Percentiles rank a stretch among this genome's conserved stretches.
These are phyloP conservation scores for Obelidium mucronatum DNA, from an alignment of 192 early-diverging fungal genomes.

Conservation along the genomic window DNA sequence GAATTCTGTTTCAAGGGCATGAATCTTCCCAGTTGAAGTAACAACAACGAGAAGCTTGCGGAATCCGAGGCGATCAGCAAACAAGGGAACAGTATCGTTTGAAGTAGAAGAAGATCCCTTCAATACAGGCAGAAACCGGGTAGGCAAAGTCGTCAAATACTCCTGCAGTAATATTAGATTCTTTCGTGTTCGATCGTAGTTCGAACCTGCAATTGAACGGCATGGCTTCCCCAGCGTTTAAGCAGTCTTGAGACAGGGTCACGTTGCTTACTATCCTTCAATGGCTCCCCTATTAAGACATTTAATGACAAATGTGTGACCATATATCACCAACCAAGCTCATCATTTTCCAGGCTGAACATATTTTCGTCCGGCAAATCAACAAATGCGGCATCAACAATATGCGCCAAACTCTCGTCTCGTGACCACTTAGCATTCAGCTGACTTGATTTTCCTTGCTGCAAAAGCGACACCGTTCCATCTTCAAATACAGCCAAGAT, in stretches of 20 bases:
- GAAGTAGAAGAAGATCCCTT: not conserved
- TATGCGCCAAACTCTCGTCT: slow-evolving; percentile 83
- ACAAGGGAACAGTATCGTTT: not conserved
- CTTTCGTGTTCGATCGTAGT: too few species aligned
- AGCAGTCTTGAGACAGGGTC: slow-evolving; percentile 71
- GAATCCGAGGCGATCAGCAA: slow-evolving; percentile 65
- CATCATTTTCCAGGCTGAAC: slow-evolving; percentile 73
- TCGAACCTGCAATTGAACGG: slow-evolving; percentile 55
- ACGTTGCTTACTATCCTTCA: slow-evolving; percentile 47
- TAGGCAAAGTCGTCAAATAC: not conserved
- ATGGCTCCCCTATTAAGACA: slow-evolving; percentile 63
- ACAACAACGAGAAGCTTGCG: slow-evolving; percentile 88
- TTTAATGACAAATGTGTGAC: slow-evolving; percentile 23
- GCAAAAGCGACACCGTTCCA: slow-evolving; percentile 48
- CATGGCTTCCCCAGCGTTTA: slow-evolving; percentile 61
- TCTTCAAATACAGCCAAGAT: slow-evolving; percentile 39
- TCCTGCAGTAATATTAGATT: too few species aligned
- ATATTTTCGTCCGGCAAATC: slow-evolving; percentile 79
- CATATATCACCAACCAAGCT: slow-evolving; percentile 53
- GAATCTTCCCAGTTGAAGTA: slow-evolving; percentile 78
- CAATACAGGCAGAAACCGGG: not conserved
- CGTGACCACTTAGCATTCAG: slow-evolving; percentile 74
- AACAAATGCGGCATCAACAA: slow-evolving; percentile 74
- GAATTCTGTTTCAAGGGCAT: slow-evolving; percentile 81
- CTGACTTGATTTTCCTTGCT: slow-evolving; percentile 25